These are phyloP conservation scores for Lippia alba DNA, from an alignment of 305 asterid species.

Conservation along the genomic window DNA sequence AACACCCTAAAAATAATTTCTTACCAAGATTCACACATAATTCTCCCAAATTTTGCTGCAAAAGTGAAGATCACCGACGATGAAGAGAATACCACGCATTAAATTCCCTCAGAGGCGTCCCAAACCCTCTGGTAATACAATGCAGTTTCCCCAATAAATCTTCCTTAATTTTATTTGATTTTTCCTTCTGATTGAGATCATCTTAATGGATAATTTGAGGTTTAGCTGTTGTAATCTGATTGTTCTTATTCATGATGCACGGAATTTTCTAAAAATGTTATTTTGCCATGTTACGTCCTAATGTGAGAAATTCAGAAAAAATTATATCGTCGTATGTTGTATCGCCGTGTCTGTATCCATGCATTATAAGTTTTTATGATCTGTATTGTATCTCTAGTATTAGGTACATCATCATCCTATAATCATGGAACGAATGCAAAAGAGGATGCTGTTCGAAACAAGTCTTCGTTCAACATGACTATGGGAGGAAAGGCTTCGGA, in stretches of 20 bases:
- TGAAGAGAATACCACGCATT: slow-evolving; percentile 46
- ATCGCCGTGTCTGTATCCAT: too few relatives aligned
- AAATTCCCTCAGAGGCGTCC: slow-evolving; percentile 41
- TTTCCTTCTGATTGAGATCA: not conserved
- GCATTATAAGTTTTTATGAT: too few relatives aligned
- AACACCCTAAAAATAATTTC: too few relatives aligned
- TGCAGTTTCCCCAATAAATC: not conserved
- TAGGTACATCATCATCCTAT: slow-evolving; percentile 59
- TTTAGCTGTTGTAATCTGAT: too few relatives aligned
- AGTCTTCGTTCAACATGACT: slow-evolving; percentile 56
- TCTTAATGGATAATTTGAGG: not conserved
- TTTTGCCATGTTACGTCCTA: too few relatives aligned
- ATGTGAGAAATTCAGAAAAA: too few relatives aligned
- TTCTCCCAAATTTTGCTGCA: not conserved
- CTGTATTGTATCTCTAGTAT: slow-evolving; percentile 5
- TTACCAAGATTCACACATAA: not conserved
- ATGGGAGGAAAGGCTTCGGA: slow-evolving; percentile 85
- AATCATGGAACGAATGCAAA: slow-evolving; percentile 44
- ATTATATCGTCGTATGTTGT: too few relatives aligned
- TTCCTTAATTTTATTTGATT: not conserved
- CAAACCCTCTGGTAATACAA: slow-evolving; percentile 32
- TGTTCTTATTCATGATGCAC: too few relatives aligned
- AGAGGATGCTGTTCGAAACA: slow-evolving; percentile 48
- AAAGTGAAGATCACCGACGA: slow-evolving; percentile 8
- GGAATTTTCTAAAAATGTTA: too few relatives aligned